Conservation (phyloP, 208 protist genomes). For the Trypanosoma avium region DNA sequence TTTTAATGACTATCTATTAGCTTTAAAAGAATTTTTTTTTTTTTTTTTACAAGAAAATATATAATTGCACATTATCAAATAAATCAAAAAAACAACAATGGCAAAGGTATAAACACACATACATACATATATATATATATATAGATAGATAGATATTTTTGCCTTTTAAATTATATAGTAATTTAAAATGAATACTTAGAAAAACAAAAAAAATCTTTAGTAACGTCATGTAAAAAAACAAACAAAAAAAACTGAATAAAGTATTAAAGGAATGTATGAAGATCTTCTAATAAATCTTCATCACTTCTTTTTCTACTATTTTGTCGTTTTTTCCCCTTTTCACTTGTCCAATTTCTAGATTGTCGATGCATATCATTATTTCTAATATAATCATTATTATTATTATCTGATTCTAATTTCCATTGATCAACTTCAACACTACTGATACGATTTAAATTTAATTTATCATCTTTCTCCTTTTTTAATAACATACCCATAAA, state of each 20-base stretch:
- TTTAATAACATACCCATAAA: conserved; percentile 6
- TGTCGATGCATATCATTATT: too few species aligned
- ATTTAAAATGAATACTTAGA: too few species aligned
- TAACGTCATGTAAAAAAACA: too few species aligned
- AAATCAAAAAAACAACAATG: conserved; percentile 6
- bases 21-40: too few species aligned
- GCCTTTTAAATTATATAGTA: too few species aligned
- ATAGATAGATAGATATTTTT: too few species aligned
- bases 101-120: neutral
- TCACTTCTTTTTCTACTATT: conserved; percentile 15
- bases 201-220: too few species aligned
- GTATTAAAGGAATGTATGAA: conserved; percentile 13
- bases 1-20: too few species aligned
- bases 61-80: too few species aligned
- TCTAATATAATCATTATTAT: conserved; percentile 1
- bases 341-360: neutral
- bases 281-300: conserved; percentile 23
- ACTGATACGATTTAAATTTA: neutral
- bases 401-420: neutral
- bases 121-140: conserved; percentile 16
- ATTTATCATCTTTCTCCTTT: neutral
- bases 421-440: too few species aligned
- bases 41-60: too few species aligned
- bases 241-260: conserved; percentile 2
- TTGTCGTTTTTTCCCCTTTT: neutral